A percentile compares a stretch with the other conserved stretches of the same genome.
phyloP scores from a whole-genome alignment of 768 basidiomycete species.

The Phallus indusiatus region DNA sequence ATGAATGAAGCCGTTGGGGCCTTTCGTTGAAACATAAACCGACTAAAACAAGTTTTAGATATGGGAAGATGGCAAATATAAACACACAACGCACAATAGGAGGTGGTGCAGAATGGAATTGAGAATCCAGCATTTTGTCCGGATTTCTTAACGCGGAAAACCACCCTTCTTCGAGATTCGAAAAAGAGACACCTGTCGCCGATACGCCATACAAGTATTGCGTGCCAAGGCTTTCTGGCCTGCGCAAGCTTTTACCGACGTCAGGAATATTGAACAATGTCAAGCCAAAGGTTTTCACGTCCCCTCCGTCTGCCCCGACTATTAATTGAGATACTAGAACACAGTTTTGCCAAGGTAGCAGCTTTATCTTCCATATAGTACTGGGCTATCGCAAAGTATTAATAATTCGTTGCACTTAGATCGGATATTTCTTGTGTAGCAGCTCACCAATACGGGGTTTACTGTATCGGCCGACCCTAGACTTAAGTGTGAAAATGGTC shows the following conservation, averaged over 20 bases:
- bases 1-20: conserved; percentile 1
- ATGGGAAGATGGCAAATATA: not conserved
- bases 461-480: not conserved
- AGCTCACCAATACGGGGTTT: not conserved
- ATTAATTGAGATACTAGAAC: not conserved
- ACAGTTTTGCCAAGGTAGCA: not conserved
- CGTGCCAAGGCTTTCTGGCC: not conserved
- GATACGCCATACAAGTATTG: not conserved
- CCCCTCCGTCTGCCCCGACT: not conserved
- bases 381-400: not conserved
- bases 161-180: not conserved
- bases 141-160: not conserved
- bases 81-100: not conserved
- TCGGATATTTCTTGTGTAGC: not conserved
- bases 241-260: not conserved
- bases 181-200: not conserved
- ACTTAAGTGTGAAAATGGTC: not conserved
- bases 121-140: not conserved
- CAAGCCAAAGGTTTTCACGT: not conserved
- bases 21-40: not conserved
- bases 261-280: not conserved
- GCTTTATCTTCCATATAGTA: not conserved
- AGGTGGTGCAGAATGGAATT: not conserved
- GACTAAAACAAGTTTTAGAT: not conserved
- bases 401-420: not conserved